phyloP scores from a whole-genome alignment of 306 rosid genomes.

The Medicago ruthenica region DNA sequence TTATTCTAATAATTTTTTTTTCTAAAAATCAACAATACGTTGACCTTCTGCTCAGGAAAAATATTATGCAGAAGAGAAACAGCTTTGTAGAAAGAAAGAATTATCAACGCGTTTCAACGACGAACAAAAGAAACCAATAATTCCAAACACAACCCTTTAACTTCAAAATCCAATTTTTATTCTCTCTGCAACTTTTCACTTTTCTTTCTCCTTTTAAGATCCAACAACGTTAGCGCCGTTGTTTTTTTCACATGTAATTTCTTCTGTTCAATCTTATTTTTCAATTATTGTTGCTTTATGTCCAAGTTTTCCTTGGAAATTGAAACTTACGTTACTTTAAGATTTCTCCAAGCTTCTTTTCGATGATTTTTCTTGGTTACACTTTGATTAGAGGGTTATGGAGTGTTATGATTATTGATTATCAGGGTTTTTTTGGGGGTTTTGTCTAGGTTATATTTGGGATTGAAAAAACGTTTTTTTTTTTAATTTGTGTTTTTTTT shows the following conservation, averaged over 20 bases:
- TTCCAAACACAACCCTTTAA: conserved; percentile 24
- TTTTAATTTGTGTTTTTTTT: background rate
- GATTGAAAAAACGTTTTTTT: background rate
- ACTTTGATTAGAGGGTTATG: conserved; percentile 19
- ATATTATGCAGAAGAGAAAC: background rate
- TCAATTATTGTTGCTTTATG: conserved; percentile 55
- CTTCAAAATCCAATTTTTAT: background rate
- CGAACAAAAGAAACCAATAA: conserved; percentile 39
- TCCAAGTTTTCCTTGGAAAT: conserved; percentile 44
- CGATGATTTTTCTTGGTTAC: conserved; percentile 19
- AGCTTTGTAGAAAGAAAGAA: background rate
- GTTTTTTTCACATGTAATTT: background rate
- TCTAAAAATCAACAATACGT: conserved; percentile 6
- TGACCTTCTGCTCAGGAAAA: conserved; percentile 14
- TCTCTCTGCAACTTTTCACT: conserved; percentile 36
- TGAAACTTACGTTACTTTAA: background rate
- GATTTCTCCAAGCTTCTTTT: conserved; percentile 10
- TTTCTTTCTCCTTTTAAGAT: conserved; percentile 6
- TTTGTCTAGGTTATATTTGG: conserved; percentile 36
- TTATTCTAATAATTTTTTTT: background rate
- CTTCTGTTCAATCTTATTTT: conserved; percentile 2
- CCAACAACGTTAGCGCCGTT: background rate
- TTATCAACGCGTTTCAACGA: conserved; percentile 48
- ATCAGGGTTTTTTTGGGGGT: conserved; percentile 19
- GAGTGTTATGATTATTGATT: conserved; percentile 18